Percentiles rank a stretch among this genome's conserved stretches.
Conservation (phyloP, 2,329 filamentous ascomycete species). For the Pseudodiploospora longispora region DNA sequence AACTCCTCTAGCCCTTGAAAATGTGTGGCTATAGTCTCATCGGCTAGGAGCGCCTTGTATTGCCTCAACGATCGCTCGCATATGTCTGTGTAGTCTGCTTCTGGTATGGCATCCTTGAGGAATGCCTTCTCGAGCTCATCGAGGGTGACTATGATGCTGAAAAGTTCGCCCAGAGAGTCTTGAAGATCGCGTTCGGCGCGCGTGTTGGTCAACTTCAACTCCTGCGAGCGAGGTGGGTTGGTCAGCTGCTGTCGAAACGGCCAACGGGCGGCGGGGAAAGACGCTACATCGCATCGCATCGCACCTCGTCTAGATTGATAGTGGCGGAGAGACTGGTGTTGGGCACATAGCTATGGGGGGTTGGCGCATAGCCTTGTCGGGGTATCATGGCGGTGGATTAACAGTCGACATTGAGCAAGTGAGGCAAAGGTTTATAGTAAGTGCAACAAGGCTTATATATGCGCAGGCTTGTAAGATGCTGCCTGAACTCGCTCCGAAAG, state of each 20-base stretch:
- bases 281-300: constrained; percentile 6
- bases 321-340: constrained; percentile 75
- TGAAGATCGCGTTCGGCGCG: constrained; percentile 86
- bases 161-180: constrained; percentile 93
- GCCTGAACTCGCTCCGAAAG: too few relatives aligned
- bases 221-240: constrained; percentile 41
- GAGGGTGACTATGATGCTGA: constrained; percentile 92
- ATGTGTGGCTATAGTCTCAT: constrained; percentile 81
- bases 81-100: constrained; percentile 91
- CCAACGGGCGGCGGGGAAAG: constrained; percentile 1
- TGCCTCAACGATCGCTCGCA: constrained; percentile 91
- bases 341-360: constrained; percentile 84
- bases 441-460: too few relatives aligned
- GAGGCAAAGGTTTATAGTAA: neutral
- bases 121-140: constrained; percentile 96
- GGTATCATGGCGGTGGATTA: constrained; percentile 38
- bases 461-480: too few relatives aligned
- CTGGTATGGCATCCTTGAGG: constrained; percentile 86
- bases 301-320: constrained; percentile 87
- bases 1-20: constrained; percentile 88
- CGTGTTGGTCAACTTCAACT: constrained; percentile 85
- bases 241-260: neutral
- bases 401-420: constrained; percentile 20
- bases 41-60: constrained; percentile 87
- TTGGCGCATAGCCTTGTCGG: constrained; percentile 74